These are phyloP conservation scores for Cryptococcus depauperatus DNA, from an alignment of 1,284 basidiomycete genomes.

Conservation along the genomic window DNA sequence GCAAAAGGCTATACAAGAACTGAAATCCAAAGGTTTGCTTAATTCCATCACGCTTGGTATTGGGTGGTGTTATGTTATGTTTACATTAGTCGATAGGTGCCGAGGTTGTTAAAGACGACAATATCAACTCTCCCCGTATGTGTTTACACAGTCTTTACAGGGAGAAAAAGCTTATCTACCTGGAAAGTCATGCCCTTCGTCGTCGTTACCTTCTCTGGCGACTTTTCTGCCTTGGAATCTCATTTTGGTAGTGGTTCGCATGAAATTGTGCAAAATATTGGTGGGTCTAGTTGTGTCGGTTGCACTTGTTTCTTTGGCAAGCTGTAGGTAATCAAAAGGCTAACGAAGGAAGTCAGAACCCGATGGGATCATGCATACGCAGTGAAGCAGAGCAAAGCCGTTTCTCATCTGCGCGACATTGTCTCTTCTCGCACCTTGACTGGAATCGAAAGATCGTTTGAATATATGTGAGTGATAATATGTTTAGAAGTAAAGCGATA, in stretches of 20 bases:
- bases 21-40: constrained; percentile 24
- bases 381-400: no score
- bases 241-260: constrained; percentile 21
- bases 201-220: constrained; percentile 22
- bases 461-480: no score
- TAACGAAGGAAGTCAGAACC: constrained; percentile 9
- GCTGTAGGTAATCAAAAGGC: constrained; percentile 2
- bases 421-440: no score
- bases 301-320: neutral
- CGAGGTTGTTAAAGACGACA: constrained; percentile 28
- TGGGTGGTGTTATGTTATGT: no score
- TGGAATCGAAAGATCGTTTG: no score
- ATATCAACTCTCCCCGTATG: constrained; percentile 33
- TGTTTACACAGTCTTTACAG: neutral
- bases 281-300: constrained; percentile 26
- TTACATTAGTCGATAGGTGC: constrained; percentile 16
- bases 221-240: constrained; percentile 24
- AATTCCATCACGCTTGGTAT: no score
- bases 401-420: no score
- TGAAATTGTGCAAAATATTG: constrained; percentile 28
- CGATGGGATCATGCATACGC: constrained; percentile 5
- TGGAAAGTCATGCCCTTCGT: constrained; percentile 39
- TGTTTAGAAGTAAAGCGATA: no score
- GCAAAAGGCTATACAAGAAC: constrained; percentile 22
- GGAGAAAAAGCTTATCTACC: neutral